These are phyloP conservation scores for Saccharomycopsis hybrid DNA, from an alignment of 1,139 yeast species.

Conservation along the genomic window DNA sequence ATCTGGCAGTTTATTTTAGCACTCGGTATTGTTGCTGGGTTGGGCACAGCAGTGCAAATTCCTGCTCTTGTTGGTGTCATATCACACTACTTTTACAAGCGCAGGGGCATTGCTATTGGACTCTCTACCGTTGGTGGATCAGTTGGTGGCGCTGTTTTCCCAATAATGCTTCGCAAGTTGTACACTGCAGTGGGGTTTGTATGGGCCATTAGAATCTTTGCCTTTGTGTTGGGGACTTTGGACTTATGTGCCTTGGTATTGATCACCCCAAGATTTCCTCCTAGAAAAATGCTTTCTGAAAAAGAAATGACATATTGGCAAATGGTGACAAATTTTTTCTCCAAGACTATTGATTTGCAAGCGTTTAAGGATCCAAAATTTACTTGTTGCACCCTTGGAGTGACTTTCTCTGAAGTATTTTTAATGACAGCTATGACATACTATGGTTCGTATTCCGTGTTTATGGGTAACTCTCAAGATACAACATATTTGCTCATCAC, in stretches of 20 bases:
- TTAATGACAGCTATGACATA: constrained; percentile 48
- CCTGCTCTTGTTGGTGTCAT: constrained; percentile 51
- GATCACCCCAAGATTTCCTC: constrained; percentile 39
- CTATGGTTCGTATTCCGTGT: constrained; percentile 48
- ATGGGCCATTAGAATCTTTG: constrained; percentile 58
- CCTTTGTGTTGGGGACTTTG: constrained; percentile 41
- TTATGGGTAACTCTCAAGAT: constrained; percentile 46
- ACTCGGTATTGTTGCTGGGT: constrained; percentile 45
- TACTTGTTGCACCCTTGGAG: constrained; percentile 36
- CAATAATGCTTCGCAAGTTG: constrained; percentile 48
- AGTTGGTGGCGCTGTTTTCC: constrained; percentile 56
- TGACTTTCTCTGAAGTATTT: constrained; percentile 49
- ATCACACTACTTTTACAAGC: constrained; percentile 50
- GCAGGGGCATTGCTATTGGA: constrained; percentile 50
- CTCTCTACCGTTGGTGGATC: constrained; percentile 59
- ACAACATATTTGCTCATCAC: constrained; percentile 48
- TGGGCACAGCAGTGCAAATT: constrained; percentile 51
- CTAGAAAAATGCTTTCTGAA: constrained; percentile 23
- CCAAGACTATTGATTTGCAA: constrained; percentile 6
- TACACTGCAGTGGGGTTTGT: constrained; percentile 47
- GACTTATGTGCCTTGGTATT: constrained; percentile 36
- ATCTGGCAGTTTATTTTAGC: constrained; percentile 51
- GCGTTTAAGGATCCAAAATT: constrained; percentile 36
- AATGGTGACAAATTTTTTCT: not conserved
- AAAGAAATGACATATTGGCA: not conserved